phyloP scores from a whole-genome alignment of 176 grass and related monocot genomes.

The Otatea glauca region DNA sequence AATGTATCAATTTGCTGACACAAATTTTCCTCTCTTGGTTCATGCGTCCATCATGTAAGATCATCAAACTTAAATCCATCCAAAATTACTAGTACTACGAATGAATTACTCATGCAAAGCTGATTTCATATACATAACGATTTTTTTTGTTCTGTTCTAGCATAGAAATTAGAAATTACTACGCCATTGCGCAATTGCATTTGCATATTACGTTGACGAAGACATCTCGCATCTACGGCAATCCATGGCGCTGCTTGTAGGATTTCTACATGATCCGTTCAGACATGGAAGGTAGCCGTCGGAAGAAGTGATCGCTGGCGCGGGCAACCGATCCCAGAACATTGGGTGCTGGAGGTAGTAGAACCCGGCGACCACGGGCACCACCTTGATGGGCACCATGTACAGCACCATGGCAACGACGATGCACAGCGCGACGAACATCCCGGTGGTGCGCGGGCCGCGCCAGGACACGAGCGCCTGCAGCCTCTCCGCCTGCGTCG shows the following conservation, averaged over 20 bases:
- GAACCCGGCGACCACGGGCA: constrained; percentile 56
- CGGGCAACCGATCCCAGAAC: constrained; percentile 73
- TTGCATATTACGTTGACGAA: not conserved
- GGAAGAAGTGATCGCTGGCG: constrained; percentile 74
- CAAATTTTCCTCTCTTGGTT: no score
- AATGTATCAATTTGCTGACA: no score
- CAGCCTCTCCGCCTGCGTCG: constrained; percentile 82
- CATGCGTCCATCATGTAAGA: no score
- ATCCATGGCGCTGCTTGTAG: not conserved
- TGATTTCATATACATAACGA: no score
- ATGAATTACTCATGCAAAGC: no score
- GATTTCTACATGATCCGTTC: constrained; percentile 71
- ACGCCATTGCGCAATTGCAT: no score
- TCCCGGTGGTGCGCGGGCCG: constrained; percentile 77
- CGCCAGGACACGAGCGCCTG: constrained; percentile 88
- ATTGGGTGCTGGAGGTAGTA: constrained; percentile 86
- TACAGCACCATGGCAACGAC: constrained; percentile 63
- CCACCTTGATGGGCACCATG: constrained; percentile 68
- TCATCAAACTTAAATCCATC: no score
- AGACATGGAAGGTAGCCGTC: constrained; percentile 73
- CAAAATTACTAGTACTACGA: no score
- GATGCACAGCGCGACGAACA: constrained; percentile 81
- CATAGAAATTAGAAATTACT: no score
- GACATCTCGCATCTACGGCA: not conserved
- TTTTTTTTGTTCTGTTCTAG: no score